These are phyloP conservation scores for Parmelia sp. DNA, from an alignment of 495 filamentous ascomycete species.

Conservation along the genomic window DNA sequence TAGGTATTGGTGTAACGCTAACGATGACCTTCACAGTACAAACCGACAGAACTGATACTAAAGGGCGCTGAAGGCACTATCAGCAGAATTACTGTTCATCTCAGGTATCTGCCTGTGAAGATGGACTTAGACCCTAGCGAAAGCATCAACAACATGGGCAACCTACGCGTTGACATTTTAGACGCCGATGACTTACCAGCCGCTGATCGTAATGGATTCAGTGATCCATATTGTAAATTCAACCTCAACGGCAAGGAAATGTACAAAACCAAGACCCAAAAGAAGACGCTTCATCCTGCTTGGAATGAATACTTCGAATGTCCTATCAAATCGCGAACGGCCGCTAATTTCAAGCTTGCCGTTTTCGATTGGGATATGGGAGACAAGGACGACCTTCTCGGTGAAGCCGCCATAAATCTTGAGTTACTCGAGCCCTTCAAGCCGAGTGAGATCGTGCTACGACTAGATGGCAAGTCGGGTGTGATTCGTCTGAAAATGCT, in stretches of 20 bases:
- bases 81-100: slow-evolving; percentile 78
- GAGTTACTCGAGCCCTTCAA: slow-evolving; percentile 77
- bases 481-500: slow-evolving; percentile 72
- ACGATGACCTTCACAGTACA: slow-evolving; percentile 55
- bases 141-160: slow-evolving; percentile 98
- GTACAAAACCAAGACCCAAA: slow-evolving; percentile 87
- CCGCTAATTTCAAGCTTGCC: slow-evolving; percentile 74
- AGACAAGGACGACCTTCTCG: slow-evolving; percentile 82
- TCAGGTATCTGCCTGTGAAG: slow-evolving; percentile 87
- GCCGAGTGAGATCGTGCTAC: slow-evolving; percentile 62
- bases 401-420: slow-evolving; percentile 70
- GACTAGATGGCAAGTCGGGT: slow-evolving; percentile 84
- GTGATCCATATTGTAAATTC: slow-evolving; percentile 95
- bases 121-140: slow-evolving; percentile 93
- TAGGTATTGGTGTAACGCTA: slow-evolving; percentile 4
- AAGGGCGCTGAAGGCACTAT: slow-evolving; percentile 67
- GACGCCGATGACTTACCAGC: slow-evolving; percentile 83
- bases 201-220: slow-evolving; percentile 91
- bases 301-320: slow-evolving; percentile 97
- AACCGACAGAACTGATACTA: slow-evolving; percentile 72
- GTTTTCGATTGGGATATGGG: slow-evolving; percentile 95
- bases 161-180: slow-evolving; percentile 81
- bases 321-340: slow-evolving; percentile 72
- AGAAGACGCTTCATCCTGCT: slow-evolving; percentile 89
- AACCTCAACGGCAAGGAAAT: slow-evolving; percentile 77